Evolutionary conservation across 371 early-diverging fungal species (phyloP).

Genomic region (Mortierella sp.): DNA sequence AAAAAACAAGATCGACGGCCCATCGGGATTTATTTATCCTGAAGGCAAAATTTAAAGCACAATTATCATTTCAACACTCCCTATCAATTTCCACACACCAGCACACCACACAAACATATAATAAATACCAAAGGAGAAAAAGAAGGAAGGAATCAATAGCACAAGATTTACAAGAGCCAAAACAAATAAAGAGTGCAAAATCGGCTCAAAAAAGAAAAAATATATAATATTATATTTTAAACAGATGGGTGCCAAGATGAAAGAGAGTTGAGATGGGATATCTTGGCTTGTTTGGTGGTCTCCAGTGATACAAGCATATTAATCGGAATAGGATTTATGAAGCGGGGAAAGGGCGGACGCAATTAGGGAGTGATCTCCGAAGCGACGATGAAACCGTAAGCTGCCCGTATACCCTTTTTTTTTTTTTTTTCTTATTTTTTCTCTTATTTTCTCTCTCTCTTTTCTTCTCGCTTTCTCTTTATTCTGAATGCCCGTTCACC

Average conservation of each 20-base stretch:
- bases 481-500: neutral
- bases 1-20: neutral
- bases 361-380: slow-evolving; percentile 3
- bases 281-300: too few species aligned
- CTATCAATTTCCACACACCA: neutral
- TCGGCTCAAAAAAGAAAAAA: neutral
- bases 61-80: neutral
- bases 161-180: slow-evolving; percentile 8
- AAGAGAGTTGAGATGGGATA: too few species aligned
- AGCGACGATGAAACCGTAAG: slow-evolving; percentile 13
- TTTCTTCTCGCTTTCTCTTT: neutral
- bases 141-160: neutral
- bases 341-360: too few species aligned
- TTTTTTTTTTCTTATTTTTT: neutral
- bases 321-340: too few species aligned
- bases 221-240: slow-evolving; percentile 4
- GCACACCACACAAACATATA: too few species aligned
- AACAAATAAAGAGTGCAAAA: neutral
- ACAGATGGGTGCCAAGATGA: neutral
- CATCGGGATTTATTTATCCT: neutral
- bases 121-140: neutral
- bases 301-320: too few species aligned
- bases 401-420: too few species aligned
- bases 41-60: neutral
- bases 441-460: neutral